A percentile compares a stretch with the other conserved stretches of the same genome.
Conservation (phyloP, 305 asterid species). For the Solanum aculeatissimum region DNA sequence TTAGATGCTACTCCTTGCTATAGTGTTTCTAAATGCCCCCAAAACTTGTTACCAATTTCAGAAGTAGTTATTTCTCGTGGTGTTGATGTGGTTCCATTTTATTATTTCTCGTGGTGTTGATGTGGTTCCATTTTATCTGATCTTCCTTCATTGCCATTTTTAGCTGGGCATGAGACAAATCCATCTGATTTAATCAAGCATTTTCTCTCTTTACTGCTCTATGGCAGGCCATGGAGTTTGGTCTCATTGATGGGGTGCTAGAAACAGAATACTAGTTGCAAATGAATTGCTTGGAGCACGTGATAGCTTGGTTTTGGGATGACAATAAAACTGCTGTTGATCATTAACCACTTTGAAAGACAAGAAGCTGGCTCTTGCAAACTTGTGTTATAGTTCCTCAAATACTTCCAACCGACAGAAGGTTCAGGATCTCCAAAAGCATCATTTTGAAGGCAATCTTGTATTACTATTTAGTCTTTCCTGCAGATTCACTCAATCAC, state of each 20-base stretch:
- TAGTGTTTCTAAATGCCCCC: neutral
- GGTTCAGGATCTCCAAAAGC: neutral
- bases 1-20: neutral
- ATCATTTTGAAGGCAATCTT: neutral
- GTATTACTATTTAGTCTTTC: neutral
- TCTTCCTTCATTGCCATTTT: neutral
- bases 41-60: neutral
- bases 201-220: neutral
- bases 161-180: neutral
- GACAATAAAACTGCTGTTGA: neutral
- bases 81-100: neutral
- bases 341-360: neutral
- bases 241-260: slow-evolving; percentile 76
- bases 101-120: neutral
- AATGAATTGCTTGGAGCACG: neutral
- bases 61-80: neutral
- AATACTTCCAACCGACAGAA: neutral
- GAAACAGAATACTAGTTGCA: slow-evolving; percentile 62
- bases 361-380: neutral
- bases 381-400: neutral
- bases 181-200: neutral
- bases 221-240: slow-evolving; percentile 86
- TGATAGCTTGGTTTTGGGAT: neutral
- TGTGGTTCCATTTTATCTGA: neutral
- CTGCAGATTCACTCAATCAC: neutral